A percentile compares a stretch with the other conserved stretches of the same genome.
Evolutionary conservation across 768 basidiomycete species (phyloP).

Genomic region (Sutorius australiensis): DNA sequence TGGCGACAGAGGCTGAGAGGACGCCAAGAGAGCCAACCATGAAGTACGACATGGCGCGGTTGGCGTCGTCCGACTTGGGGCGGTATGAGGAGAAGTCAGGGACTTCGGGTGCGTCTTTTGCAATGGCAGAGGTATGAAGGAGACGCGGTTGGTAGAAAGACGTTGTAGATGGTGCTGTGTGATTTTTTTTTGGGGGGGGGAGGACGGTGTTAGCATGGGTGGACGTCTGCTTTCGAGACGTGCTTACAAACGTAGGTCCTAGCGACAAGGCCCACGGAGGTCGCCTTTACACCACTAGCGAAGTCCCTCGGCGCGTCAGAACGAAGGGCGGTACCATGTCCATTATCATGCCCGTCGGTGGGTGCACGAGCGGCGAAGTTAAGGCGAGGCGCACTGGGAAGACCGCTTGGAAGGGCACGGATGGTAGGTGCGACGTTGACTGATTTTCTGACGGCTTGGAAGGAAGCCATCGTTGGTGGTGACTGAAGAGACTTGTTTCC

Average conservation of each 20-base stretch:
- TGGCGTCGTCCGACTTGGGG: slow-evolving; percentile 55
- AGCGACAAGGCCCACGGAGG: slow-evolving; percentile 54
- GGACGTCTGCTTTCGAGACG: slow-evolving; percentile 6
- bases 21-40: slow-evolving; percentile 91
- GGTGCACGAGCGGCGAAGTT: slow-evolving; percentile 69
- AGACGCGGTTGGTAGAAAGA: slow-evolving; percentile 61
- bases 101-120: slow-evolving; percentile 71
- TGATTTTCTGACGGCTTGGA: slow-evolving; percentile 76
- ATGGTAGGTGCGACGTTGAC: slow-evolving; percentile 80
- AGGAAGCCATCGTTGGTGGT: slow-evolving; percentile 52
- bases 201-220: slow-evolving; percentile 14
- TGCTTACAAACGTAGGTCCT: slow-evolving; percentile 64
- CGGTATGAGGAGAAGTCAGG: slow-evolving; percentile 89
- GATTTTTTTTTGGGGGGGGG: neutral
- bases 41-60: slow-evolving; percentile 82
- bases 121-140: slow-evolving; percentile 70
- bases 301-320: slow-evolving; percentile 62
- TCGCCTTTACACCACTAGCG: slow-evolving; percentile 49
- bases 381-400: slow-evolving; percentile 72
- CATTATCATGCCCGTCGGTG: slow-evolving; percentile 52
- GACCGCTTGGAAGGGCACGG: slow-evolving; percentile 71
- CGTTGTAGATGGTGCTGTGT: slow-evolving; percentile 47
- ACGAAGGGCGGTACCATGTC: slow-evolving; percentile 54
- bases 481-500: neutral
- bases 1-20: slow-evolving; percentile 90